Evolutionary conservation across 495 filamentous ascomycete genomes (phyloP).

Genomic region (Peziza echinospora): DNA sequence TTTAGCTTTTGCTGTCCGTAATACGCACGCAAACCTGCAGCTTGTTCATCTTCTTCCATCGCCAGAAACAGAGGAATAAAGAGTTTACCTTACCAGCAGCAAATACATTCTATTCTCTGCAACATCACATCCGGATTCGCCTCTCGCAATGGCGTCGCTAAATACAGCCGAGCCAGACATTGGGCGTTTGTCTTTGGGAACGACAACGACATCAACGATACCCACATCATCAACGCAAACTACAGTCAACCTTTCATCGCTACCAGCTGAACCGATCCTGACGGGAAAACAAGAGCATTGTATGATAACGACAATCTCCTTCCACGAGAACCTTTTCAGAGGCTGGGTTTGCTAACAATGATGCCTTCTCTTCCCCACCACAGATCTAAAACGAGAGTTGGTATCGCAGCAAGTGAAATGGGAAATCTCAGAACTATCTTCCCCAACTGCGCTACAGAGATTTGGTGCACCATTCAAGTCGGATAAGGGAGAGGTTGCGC

Average conservation of each 20-base stretch:
- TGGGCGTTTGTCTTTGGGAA: too few species aligned
- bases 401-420: slow-evolving; percentile 67
- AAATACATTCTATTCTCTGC: neutral
- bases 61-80: too few species aligned
- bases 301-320: slow-evolving; percentile 23
- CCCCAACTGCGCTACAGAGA: slow-evolving; percentile 76
- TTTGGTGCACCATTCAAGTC: slow-evolving; percentile 92
- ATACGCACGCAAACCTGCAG: too few species aligned
- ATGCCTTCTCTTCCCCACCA: too few species aligned
- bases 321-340: neutral
- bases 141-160: neutral
- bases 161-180: too few species aligned
- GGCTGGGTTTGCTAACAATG: slow-evolving; percentile 16
- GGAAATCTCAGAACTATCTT: slow-evolving; percentile 81
- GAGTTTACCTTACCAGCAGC: too few species aligned
- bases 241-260: neutral
- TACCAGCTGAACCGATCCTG: slow-evolving; percentile 23
- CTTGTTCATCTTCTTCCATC: too few species aligned
- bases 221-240: neutral
- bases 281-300: slow-evolving; percentile 98
- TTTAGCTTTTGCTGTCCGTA: too few species aligned
- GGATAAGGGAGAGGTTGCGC: slow-evolving; percentile 75
- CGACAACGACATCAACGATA: too few species aligned
- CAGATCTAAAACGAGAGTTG: slow-evolving; percentile 91
- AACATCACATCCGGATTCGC: too few species aligned